Evolutionary conservation across 495 filamentous ascomycete genomes (phyloP).

Genomic region (Sordaria brevicollis): DNA sequence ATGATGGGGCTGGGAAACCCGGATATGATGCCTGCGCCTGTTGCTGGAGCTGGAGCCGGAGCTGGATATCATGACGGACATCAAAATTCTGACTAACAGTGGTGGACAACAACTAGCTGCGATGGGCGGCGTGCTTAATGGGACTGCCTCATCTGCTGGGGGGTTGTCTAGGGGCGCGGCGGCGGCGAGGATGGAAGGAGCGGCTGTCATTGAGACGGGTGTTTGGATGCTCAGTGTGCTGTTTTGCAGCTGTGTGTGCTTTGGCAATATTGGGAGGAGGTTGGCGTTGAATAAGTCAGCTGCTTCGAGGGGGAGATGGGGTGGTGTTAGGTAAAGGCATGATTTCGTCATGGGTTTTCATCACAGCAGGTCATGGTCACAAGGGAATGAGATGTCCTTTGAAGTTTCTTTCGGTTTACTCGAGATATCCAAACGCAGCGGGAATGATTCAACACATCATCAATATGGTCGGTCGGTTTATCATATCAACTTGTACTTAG

Average conservation of each 20-base stretch:
- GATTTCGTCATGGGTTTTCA: neutral
- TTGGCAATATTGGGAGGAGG: conserved; percentile 87
- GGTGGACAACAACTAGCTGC: neutral
- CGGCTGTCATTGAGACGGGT: conserved; percentile 66
- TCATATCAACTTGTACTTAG: neutral
- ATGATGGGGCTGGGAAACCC: conserved; percentile 57
- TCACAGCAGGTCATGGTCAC: neutral
- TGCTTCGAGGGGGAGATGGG: conserved; percentile 27
- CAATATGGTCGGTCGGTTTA: neutral
- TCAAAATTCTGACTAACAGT: neutral
- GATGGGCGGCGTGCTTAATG: neutral
- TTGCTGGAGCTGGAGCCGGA: conserved; percentile 8
- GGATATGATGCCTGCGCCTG: conserved; percentile 60
- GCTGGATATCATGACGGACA: neutral
- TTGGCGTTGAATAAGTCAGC: conserved; percentile 44
- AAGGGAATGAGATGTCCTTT: neutral
- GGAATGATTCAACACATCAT: neutral
- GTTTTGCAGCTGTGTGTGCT: conserved; percentile 90
- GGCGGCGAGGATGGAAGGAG: conserved; percentile 14
- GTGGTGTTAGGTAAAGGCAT: conserved; percentile 17
- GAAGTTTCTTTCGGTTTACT: neutral
- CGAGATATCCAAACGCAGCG: neutral
- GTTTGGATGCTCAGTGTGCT: conserved; percentile 88
- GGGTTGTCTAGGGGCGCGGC: neutral
- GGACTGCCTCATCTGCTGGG: neutral